Conservation (phyloP, 192 early-diverging fungal species). For the Rhizophagus clarus region DNA sequence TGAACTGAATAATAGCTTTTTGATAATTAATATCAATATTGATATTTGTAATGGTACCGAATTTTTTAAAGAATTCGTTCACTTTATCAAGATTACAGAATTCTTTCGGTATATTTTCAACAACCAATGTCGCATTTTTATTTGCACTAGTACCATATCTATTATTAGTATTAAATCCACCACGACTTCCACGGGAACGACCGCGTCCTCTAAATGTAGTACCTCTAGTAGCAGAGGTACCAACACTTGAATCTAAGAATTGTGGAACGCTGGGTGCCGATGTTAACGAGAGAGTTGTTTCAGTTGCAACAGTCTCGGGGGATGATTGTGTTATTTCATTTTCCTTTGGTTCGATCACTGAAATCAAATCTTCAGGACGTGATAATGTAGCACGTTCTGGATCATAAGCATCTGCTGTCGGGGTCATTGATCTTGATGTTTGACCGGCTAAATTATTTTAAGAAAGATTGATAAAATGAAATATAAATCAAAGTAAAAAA, state of each 20-base stretch:
- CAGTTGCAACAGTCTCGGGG: not conserved
- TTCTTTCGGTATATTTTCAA: constrained; percentile 79
- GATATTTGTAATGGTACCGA: constrained; percentile 77
- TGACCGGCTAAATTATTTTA: not conserved
- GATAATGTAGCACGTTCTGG: constrained; percentile 50
- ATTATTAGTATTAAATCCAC: constrained; percentile 40
- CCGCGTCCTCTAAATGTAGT: constrained; percentile 46
- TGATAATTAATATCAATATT: constrained; percentile 55
- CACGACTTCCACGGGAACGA: constrained; percentile 47
- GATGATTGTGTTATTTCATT: constrained; percentile 7
- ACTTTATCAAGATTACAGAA: constrained; percentile 67
- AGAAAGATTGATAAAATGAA: not conserved
- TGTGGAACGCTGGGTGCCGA: constrained; percentile 7
- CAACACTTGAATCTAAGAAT: constrained; percentile 28
- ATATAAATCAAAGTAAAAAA: not conserved
- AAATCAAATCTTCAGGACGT: constrained; percentile 26
- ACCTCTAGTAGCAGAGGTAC: constrained; percentile 29
- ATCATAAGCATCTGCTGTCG: constrained; percentile 52
- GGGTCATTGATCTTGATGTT: constrained; percentile 23
- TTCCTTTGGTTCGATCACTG: constrained; percentile 15
- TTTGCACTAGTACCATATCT: constrained; percentile 36
- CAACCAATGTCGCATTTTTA: constrained; percentile 58
- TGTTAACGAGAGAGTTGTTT: not conserved
- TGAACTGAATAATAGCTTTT: constrained; percentile 68
- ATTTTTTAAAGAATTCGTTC: constrained; percentile 76